phyloP scores from a whole-genome alignment of 2,329 filamentous ascomycete species.

The Ophiostoma novo-ulmi region DNA sequence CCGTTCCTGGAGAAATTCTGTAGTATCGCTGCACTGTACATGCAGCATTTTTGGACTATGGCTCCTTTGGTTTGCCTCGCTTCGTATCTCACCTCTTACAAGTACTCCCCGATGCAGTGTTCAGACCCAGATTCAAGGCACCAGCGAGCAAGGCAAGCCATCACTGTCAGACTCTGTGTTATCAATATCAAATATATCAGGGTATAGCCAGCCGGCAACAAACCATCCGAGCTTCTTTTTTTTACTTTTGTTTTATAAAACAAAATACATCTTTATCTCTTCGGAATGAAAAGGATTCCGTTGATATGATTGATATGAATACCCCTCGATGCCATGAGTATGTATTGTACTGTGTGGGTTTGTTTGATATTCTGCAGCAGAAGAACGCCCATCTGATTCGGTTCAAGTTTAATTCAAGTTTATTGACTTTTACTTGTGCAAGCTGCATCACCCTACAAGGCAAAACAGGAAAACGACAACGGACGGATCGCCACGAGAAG shows the following conservation, averaged over 20 bases:
- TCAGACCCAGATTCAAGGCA: neutral
- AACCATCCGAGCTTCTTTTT: neutral
- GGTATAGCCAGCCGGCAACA: neutral
- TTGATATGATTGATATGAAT: neutral
- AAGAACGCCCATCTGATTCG: neutral
- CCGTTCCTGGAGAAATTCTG: neutral
- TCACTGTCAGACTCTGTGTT: neutral
- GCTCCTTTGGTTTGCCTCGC: neutral
- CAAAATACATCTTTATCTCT: too few relatives aligned
- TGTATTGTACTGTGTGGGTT: neutral
- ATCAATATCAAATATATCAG: neutral
- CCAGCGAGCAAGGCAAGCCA: neutral
- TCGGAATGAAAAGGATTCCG: too few relatives aligned
- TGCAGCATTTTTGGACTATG: neutral
- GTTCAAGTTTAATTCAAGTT: neutral
- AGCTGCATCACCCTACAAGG: neutral
- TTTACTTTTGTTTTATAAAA: too few relatives aligned
- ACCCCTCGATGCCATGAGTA: neutral
- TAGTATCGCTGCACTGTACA: neutral
- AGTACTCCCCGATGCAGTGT: slow-evolving; percentile 10
- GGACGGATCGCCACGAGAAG: neutral
- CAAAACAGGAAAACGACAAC: neutral
- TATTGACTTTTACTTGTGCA: neutral
- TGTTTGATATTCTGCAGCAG: neutral
- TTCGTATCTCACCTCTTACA: slow-evolving; percentile 9